Evolutionary conservation across 257 asterid species (phyloP), one percentile per base, ranked within the genome.

Genomic region (Mitragyna speciosa): DNA sequence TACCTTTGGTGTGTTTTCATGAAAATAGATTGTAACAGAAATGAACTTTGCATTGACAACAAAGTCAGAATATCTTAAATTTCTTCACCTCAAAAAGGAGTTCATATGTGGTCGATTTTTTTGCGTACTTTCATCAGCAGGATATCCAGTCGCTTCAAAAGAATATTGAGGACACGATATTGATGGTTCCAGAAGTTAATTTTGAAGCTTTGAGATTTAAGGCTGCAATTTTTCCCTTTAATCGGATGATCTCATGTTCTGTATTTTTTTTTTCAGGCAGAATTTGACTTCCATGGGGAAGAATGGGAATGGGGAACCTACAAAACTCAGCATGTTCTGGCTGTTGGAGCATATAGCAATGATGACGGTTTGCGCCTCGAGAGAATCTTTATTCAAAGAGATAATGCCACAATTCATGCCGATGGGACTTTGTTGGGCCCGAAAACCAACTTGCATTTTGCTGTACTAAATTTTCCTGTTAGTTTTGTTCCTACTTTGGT

Each of bases 301-400:
- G 99, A 96, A 83, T 96, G 99, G 99, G 99, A 96, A 85, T 96
- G 98, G 99, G 99, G 99, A 79, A 83, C 92, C 67, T 96, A 96
- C 85, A 91, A 89, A 85, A 93, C 97, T 83, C 99, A 93, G 85
- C 98, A 96, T 17, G 92, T 96, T 81, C 85, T 92, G 82, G 99
- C 99, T 81, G 98, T 95, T 82, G 99, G 98, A 73, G 87, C 92
- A 83, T 96, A 96, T 90, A 93, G 97, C 89, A 94, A 96, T 83
- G 89, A 91, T 80, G 98, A 94, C 82, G 99, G 99, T 79, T 84
- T 96, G 85, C 99, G 99, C 81, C 98, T 96, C 19, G 99, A 96
- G 83, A 91, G 89, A 88, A 91, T 96, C 79, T 91, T 96, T 82
- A 96, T 96, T 90, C 97, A 96, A 85, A 91, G 90, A 85, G 98